Base-by-base conservation (phyloP, 768 basidiomycete species). In the Candolleomyces eurysporus region DNA sequence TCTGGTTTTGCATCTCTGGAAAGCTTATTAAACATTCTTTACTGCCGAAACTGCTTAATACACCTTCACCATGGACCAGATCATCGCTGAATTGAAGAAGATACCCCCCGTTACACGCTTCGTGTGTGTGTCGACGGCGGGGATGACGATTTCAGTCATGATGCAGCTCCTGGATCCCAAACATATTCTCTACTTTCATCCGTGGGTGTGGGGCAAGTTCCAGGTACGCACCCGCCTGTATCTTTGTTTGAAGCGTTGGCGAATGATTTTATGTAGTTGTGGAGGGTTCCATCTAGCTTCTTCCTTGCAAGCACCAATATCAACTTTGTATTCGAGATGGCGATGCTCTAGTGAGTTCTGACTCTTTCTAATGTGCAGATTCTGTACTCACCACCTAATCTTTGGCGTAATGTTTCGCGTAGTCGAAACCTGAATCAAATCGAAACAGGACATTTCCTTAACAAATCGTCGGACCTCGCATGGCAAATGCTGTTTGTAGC, bases 91-190 rank as follows among this genome's bases (percentile, higher is more conserved):
- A 76, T 72, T 94, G 57, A 84, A 79, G 66, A 93, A 92, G 76
- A 91, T 94, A 1, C 92, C 93, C 0, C 89, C 89, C 39, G 88
- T 95, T 42, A 94, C 93, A 5, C 85, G 93, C 36, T 85, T 87
- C 59, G 71, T 92, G 6, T 79, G 84, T 60, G 76, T 74, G 21
- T 88, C 90, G 1, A 83, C 85, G 2, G 68, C 91, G 3, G 84
- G 74, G 0, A 76, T 92, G 43, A 84, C 91, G 0, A 21, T 87
- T 1, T 82, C 90, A 0, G 75, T 82, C 30, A 69, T 90, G 63
- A 71, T 87, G 65, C 75, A 82, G 13, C 59, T 91, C 3, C 66
- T 92, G 22, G 73, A 81, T 7, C 69, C 75, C 2, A 85, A 88
- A 72, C 75, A 71, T 32, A 48, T 91, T 60, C 14, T 90, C 0